Conservation (phyloP, 495 filamentous ascomycete species). For the Trichoderma asperelloides region DNA sequence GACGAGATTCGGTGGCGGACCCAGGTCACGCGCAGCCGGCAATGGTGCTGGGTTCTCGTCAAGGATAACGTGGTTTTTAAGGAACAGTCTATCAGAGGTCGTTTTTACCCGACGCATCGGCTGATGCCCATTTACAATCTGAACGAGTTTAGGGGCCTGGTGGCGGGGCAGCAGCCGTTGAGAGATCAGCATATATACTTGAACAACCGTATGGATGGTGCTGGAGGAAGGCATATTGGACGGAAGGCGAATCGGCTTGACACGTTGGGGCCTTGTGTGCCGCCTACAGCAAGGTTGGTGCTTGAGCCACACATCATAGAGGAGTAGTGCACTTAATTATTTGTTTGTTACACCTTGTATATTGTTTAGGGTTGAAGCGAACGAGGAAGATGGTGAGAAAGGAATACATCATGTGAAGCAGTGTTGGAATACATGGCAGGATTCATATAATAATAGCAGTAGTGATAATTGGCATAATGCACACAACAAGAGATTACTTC, state of each 20-base stretch:
- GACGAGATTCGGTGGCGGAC: constrained; percentile 9
- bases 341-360: too few species aligned
- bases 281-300: not conserved
- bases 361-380: not conserved
- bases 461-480: too few species aligned
- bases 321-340: too few species aligned
- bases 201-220: constrained; percentile 11
- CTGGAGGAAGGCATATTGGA: constrained; percentile 9
- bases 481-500: too few species aligned
- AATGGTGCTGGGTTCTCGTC: constrained; percentile 7
- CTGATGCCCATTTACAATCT: constrained; percentile 10
- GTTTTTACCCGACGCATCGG: constrained; percentile 12
- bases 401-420: too few species aligned
- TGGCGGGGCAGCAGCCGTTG: not conserved
- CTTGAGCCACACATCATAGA: constrained; percentile 9
- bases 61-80: constrained; percentile 4
- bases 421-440: too few species aligned
- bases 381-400: too few species aligned
- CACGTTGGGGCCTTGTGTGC: constrained; percentile 9
- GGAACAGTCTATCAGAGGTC: constrained; percentile 9
- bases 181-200: constrained; percentile 3
- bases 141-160: not conserved
- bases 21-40: not conserved
- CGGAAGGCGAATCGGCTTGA: constrained; percentile 8
- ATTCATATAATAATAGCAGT: too few species aligned